Evolutionary conservation across 2,329 filamentous ascomycete genomes (phyloP).

Genomic region (Aspergillus pseudoviridinutans): DNA sequence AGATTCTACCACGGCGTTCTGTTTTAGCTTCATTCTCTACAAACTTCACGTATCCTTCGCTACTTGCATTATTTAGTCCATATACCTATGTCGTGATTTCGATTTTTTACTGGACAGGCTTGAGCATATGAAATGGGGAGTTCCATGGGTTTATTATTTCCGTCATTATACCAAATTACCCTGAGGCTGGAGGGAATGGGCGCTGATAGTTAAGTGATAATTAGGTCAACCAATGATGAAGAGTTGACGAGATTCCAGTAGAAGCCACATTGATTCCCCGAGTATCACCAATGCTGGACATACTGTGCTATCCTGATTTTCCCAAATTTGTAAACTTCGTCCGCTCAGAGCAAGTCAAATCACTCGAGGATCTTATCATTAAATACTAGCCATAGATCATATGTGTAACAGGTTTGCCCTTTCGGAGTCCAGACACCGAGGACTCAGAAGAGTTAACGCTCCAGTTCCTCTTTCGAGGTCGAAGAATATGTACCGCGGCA

Average conservation of each 20-base stretch:
- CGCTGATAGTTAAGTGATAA: background rate
- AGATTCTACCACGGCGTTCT: background rate
- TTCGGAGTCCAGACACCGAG: background rate
- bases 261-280: background rate
- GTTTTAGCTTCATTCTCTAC: background rate
- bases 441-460: background rate
- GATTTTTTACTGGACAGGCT: background rate
- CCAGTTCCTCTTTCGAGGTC: background rate
- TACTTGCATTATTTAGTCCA: background rate
- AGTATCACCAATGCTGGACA: no score
- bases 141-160: background rate
- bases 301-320: background rate
- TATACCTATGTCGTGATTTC: background rate
- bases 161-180: background rate
- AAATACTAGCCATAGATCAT: no score
- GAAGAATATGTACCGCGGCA: background rate
- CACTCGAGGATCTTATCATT: background rate
- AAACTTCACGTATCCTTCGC: background rate
- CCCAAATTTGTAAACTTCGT: background rate
- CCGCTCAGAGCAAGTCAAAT: background rate
- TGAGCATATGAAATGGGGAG: background rate
- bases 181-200: background rate
- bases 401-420: background rate
- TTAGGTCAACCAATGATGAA: background rate
- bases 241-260: background rate